A percentile compares a stretch with the other conserved stretches of the same genome.
phyloP scores from a whole-genome alignment of 345 rosid genomes.

The Aurinia saxatilis region DNA sequence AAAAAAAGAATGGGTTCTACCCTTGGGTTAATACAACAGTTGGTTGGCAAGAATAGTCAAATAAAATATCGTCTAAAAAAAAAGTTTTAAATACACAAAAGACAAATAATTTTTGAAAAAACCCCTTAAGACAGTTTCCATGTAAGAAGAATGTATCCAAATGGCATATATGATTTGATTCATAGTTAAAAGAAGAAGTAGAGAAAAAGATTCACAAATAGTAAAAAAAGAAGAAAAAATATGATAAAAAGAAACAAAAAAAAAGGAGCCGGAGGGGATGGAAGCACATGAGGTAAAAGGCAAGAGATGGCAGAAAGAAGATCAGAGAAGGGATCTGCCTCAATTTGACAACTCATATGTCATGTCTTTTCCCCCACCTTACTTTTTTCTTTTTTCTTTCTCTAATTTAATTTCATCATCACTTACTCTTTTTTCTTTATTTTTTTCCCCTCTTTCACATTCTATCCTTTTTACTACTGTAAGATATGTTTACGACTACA shows the following conservation, averaged over 20 bases:
- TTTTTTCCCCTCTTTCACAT: slow-evolving; percentile 21
- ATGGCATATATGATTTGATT: background rate
- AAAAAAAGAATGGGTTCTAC: too few species aligned
- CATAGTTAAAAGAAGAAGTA: background rate
- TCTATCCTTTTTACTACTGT: too few species aligned
- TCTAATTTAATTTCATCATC: slow-evolving; percentile 8
- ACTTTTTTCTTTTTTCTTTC: background rate
- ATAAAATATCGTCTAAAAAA: background rate
- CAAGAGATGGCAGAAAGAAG: slow-evolving; percentile 29
- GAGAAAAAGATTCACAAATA: background rate
- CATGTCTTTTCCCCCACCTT: slow-evolving; percentile 16
- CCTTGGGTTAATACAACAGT: too few species aligned
- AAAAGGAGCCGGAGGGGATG: slow-evolving; percentile 4
- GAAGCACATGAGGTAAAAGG: slow-evolving; percentile 30
- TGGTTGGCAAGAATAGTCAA: too few species aligned
- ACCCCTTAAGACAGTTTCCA: background rate
- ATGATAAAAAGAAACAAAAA: too few species aligned
- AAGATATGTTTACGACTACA: too few species aligned
- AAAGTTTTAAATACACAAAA: background rate
- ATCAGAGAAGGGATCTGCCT: slow-evolving; percentile 31
- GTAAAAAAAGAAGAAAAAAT: background rate
- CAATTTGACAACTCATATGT: slow-evolving; percentile 31
- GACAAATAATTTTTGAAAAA: background rate
- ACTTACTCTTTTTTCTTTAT: slow-evolving; percentile 10
- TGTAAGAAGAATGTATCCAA: background rate